Percentiles rank a stretch among this genome's conserved stretches.
Evolutionary conservation across 2,329 filamentous ascomycete genomes (phyloP).

Genomic region (Pseudocercospora crystallina): DNA sequence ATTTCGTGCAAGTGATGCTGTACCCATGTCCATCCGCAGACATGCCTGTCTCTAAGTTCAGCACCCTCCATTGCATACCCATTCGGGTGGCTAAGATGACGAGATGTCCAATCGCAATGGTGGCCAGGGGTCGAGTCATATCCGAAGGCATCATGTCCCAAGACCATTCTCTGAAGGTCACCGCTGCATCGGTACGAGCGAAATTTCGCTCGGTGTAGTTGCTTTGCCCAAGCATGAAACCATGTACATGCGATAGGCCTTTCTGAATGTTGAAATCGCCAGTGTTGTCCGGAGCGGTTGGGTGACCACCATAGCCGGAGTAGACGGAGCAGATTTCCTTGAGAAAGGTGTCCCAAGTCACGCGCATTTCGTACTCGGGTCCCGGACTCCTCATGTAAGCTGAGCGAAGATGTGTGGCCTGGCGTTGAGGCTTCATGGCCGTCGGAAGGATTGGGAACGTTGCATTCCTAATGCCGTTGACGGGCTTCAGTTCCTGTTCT

Average conservation of each 20-base stretch:
- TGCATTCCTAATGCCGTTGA: not conserved
- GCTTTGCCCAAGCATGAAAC: no score
- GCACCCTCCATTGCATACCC: constrained; percentile 2
- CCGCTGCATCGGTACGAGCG: not conserved
- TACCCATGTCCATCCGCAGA: constrained; percentile 5
- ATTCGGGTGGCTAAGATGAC: not conserved
- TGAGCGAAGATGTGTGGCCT: not conserved
- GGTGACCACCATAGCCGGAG: not conserved
- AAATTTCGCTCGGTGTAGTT: not conserved
- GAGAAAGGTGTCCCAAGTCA: not conserved
- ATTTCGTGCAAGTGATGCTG: constrained; percentile 1
- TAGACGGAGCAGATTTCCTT: not conserved
- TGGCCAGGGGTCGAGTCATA: constrained; percentile 4
- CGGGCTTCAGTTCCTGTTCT: no score
- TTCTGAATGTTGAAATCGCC: no score
- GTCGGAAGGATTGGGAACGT: not conserved
- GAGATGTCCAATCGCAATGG: constrained; percentile 1
- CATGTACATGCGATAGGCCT: no score
- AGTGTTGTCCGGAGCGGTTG: not conserved
- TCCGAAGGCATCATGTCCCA: constrained; percentile 7
- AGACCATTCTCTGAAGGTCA: not conserved
- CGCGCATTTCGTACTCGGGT: not conserved
- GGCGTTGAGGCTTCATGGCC: not conserved
- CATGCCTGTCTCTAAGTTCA: constrained; percentile 2
- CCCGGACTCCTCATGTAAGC: not conserved